phyloP scores from a whole-genome alignment of 2,329 filamentous ascomycete genomes.

The Dothistroma septosporum region DNA sequence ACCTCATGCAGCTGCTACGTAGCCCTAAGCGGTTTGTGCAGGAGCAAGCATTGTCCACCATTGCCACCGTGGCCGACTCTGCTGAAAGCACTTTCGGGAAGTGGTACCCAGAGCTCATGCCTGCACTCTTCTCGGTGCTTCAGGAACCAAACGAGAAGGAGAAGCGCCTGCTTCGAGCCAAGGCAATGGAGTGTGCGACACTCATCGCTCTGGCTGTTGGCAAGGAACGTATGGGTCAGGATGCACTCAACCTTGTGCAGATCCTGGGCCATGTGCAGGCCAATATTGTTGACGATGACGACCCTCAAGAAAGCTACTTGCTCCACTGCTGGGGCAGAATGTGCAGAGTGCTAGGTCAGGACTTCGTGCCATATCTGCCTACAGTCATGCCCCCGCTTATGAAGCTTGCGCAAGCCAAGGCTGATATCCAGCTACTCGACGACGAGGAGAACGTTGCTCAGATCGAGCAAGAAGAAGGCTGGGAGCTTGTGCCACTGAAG shows the following conservation, averaged over 20 bases:
- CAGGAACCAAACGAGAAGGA: slow-evolving; percentile 90
- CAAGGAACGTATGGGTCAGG: slow-evolving; percentile 81
- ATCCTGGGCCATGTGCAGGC: slow-evolving; percentile 82
- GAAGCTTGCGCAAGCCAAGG: slow-evolving; percentile 87
- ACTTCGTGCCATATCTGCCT: slow-evolving; percentile 88
- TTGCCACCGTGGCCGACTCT: slow-evolving; percentile 97
- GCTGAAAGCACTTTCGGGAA: slow-evolving; percentile 91
- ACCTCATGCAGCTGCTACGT: slow-evolving; percentile 81
- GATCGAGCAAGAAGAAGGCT: slow-evolving; percentile 90
- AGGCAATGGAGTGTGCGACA: slow-evolving; percentile 98
- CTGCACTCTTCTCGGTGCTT: slow-evolving; percentile 82
- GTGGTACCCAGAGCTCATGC: slow-evolving; percentile 96
- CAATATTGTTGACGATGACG: slow-evolving; percentile 82
- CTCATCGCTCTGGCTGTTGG: slow-evolving; percentile 93
- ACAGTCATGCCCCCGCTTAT: slow-evolving; percentile 93
- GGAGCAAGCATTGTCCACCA: slow-evolving; percentile 94
- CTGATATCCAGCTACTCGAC: slow-evolving; percentile 92
- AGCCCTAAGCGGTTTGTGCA: slow-evolving; percentile 95
- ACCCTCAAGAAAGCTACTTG: slow-evolving; percentile 93
- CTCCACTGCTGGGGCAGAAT: slow-evolving; percentile 99
- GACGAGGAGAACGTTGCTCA: slow-evolving; percentile 92
- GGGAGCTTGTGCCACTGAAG: slow-evolving; percentile 94
- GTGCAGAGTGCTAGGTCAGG: slow-evolving; percentile 85
- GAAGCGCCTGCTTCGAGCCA: slow-evolving; percentile 82
- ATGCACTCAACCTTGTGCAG: slow-evolving; percentile 83